Conservation (phyloP, 2,329 filamentous ascomycete species). For the Alternaria consortialis region DNA sequence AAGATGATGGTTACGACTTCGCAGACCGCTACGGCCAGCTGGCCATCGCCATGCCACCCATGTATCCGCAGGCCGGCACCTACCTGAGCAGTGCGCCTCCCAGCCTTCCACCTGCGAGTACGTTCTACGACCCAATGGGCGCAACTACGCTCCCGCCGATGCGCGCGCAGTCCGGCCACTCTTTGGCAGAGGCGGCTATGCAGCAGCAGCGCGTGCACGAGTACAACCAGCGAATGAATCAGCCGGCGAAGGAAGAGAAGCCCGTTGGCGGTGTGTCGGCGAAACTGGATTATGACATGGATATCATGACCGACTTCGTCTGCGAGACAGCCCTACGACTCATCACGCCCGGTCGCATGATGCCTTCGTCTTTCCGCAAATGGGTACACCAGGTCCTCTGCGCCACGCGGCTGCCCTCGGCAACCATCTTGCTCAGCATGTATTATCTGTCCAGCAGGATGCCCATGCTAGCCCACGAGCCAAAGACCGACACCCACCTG, state of each 20-base stretch:
- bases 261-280: conserved; percentile 87
- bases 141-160: conserved; percentile 59
- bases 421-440: conserved; percentile 88
- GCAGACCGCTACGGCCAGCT: conserved; percentile 58
- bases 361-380: conserved; percentile 82
- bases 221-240: conserved; percentile 50
- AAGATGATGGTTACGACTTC: conserved; percentile 58
- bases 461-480: conserved; percentile 70
- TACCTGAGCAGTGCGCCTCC: conserved; percentile 49
- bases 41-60: conserved; percentile 50
- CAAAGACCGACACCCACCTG: conserved; percentile 71
- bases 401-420: conserved; percentile 87
- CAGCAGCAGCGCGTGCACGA: conserved; percentile 53
- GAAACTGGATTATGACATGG: conserved; percentile 96
- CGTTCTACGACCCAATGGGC: conserved; percentile 57
- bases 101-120: conserved; percentile 48
- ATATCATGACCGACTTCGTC: conserved; percentile 94
- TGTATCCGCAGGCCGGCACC: conserved; percentile 53
- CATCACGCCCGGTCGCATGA: conserved; percentile 68
- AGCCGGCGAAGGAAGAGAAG: conserved; percentile 68
- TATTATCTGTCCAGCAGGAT: conserved; percentile 88
- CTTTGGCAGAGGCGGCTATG: conserved; percentile 49
- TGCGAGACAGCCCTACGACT: conserved; percentile 84
- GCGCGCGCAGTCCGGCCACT: conserved; percentile 52
- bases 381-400: conserved; percentile 91